Evolutionary conservation across 805 yeast species (phyloP).

Genomic region (Kuraishia hungarica): DNA sequence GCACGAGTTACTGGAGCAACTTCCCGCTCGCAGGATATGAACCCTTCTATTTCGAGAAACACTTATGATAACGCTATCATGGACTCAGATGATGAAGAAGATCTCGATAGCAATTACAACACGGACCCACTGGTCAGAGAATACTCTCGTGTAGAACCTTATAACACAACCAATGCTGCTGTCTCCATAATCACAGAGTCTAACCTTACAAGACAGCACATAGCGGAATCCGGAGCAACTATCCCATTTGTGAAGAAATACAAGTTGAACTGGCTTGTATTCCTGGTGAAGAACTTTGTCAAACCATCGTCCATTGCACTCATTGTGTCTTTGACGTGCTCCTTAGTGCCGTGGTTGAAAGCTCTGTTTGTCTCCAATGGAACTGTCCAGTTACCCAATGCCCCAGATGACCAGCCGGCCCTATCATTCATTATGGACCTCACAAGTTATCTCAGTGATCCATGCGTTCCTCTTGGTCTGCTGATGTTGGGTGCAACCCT

Average conservation of each 20-base stretch:
- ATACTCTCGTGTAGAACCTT: slow-evolving; percentile 25
- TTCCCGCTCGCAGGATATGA: not conserved
- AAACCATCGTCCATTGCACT: slow-evolving; percentile 42
- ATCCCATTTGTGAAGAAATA: slow-evolving; percentile 20
- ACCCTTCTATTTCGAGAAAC: not conserved
- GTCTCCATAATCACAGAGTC: slow-evolving; percentile 25
- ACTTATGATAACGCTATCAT: slow-evolving; percentile 2
- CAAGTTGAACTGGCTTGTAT: slow-evolving; percentile 19
- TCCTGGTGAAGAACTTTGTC: slow-evolving; percentile 32
- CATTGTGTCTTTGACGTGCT: slow-evolving; percentile 33
- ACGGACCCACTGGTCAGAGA: slow-evolving; percentile 21
- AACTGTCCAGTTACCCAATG: slow-evolving; percentile 19
- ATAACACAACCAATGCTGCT: slow-evolving; percentile 15
- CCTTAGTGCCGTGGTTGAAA: slow-evolving; percentile 47
- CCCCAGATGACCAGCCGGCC: slow-evolving; percentile 47
- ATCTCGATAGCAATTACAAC: not conserved
- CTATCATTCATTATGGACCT: slow-evolving; percentile 44
- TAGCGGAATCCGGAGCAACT: slow-evolving; percentile 14
- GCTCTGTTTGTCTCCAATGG: slow-evolving; percentile 32
- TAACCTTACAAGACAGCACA: slow-evolving; percentile 18
- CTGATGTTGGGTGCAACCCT: slow-evolving; percentile 45
- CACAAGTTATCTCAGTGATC: slow-evolving; percentile 38
- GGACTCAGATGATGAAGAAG: not conserved
- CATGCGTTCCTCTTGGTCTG: slow-evolving; percentile 50
- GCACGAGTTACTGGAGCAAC: not conserved